Conservation (phyloP, 371 early-diverging fungal species). For the Mycotypha africana region DNA sequence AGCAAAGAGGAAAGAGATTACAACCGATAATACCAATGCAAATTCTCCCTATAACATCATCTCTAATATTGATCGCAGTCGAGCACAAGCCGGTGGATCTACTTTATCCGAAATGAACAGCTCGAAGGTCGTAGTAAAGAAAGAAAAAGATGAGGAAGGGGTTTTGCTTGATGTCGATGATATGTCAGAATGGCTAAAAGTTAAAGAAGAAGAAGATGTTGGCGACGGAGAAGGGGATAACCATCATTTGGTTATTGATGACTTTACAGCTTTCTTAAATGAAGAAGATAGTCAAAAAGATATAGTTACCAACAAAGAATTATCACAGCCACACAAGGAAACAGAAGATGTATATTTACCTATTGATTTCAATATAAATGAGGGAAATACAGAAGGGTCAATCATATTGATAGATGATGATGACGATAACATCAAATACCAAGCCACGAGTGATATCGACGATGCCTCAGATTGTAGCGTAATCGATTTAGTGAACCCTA, state of each 20-base stretch:
- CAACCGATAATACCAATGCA: no score
- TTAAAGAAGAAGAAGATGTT: not conserved
- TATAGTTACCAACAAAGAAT: not conserved
- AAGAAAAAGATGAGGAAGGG: slow-evolving; percentile 1
- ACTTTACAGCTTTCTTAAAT: slow-evolving; percentile 3
- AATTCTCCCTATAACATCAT: no score
- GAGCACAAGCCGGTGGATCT: no score
- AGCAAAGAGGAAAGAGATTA: not conserved
- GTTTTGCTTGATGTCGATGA: slow-evolving; percentile 4
- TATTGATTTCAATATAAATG: not conserved
- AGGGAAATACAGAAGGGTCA: not conserved
- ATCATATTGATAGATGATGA: no score
- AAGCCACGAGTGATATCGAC: not conserved
- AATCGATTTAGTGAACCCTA: slow-evolving; percentile 16
- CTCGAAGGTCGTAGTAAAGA: not conserved
- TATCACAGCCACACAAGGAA: no score
- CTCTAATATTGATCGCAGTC: no score
- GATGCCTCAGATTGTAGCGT: slow-evolving; percentile 11
- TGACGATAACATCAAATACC: no score
- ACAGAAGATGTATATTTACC: no score
- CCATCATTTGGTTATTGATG: slow-evolving; percentile 3
- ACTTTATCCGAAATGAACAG: no score
- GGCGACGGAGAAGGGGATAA: not conserved
- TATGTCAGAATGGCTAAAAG: slow-evolving; percentile 8
- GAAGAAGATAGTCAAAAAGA: not conserved